Percentiles rank a stretch among this genome's conserved stretches.
phyloP scores from a whole-genome alignment of 1,139 yeast species.

The Saccharomyces hybrid region DNA sequence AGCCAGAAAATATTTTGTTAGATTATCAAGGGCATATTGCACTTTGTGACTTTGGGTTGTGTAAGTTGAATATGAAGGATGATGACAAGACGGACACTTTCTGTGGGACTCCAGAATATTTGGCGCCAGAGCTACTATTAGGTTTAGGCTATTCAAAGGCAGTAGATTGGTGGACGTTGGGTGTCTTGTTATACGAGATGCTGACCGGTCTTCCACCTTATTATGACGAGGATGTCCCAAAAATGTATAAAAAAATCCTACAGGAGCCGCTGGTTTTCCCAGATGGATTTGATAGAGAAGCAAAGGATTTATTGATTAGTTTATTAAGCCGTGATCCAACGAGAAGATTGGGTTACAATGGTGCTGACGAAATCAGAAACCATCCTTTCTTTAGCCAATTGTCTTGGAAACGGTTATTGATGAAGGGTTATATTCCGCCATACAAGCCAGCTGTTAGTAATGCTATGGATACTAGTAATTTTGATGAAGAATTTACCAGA shows the following conservation, averaged over 20 bases:
- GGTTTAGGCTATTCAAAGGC: conserved; percentile 92
- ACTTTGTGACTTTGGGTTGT: conserved; percentile 90
- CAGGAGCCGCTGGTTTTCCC: conserved; percentile 89
- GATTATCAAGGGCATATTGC: conserved; percentile 98
- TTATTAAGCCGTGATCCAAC: conserved; percentile 81
- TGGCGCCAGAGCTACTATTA: conserved; percentile 87
- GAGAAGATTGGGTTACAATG: conserved; percentile 66
- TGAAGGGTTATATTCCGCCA: conserved; percentile 90
- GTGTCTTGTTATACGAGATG: conserved; percentile 90
- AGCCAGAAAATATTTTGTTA: conserved; percentile 87
- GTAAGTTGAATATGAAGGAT: conserved; percentile 87
- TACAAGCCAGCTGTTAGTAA: conserved; percentile 87
- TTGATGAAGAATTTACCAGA: conserved; percentile 85
- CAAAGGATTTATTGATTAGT: conserved; percentile 70
- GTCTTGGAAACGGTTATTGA: conserved; percentile 80
- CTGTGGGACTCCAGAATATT: conserved; percentile 94
- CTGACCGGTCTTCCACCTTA: conserved; percentile 94
- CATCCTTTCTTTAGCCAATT: conserved; percentile 87
- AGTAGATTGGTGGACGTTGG: conserved; percentile 98
- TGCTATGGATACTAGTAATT: conserved; percentile 83
- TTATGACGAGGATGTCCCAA: conserved; percentile 88
- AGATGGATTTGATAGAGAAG: conserved; percentile 78
- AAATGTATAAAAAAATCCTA: conserved; percentile 88
- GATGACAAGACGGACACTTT: conserved; percentile 87
- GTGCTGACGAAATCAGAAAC: conserved; percentile 75